Conservation (phyloP, 2,329 filamentous ascomycete genomes). For the Hypoxylon sp. region DNA sequence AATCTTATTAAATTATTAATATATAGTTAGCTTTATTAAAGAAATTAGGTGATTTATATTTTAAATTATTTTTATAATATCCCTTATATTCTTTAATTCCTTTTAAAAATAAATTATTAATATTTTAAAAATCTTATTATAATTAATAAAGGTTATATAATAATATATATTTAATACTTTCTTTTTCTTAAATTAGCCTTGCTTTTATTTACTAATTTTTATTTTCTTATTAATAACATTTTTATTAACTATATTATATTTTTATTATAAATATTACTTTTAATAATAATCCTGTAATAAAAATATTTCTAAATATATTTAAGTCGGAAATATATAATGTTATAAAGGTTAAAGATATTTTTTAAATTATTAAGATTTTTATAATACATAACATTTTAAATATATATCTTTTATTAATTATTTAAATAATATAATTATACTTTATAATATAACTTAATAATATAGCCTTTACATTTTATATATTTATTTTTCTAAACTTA, state of each 20-base stretch:
- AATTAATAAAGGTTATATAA: too few relatives aligned
- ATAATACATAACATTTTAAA: neutral
- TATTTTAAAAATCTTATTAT: neutral
- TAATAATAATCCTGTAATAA: neutral
- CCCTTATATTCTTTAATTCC: neutral
- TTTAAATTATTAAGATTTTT: neutral
- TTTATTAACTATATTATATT: too few relatives aligned
- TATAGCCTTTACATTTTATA: too few relatives aligned
- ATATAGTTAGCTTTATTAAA: neutral
- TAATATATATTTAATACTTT: too few relatives aligned
- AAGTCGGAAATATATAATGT: neutral
- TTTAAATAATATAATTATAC: neutral
- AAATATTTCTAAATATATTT: neutral
- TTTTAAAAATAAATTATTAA: neutral
- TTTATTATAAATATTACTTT: too few relatives aligned
- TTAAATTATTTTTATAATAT: too few relatives aligned
- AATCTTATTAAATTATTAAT: too few relatives aligned
- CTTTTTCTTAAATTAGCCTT: neutral
- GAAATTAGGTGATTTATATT: neutral
- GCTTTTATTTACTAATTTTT: neutral
- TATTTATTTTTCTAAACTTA: too few relatives aligned
- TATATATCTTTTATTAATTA: neutral
- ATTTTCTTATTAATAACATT: too few relatives aligned
- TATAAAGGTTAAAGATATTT: neutral
- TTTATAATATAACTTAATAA: too few relatives aligned